These are phyloP conservation scores for Eucalyptus marginata DNA, from an alignment of 345 rosid species.

Conservation along the genomic window DNA sequence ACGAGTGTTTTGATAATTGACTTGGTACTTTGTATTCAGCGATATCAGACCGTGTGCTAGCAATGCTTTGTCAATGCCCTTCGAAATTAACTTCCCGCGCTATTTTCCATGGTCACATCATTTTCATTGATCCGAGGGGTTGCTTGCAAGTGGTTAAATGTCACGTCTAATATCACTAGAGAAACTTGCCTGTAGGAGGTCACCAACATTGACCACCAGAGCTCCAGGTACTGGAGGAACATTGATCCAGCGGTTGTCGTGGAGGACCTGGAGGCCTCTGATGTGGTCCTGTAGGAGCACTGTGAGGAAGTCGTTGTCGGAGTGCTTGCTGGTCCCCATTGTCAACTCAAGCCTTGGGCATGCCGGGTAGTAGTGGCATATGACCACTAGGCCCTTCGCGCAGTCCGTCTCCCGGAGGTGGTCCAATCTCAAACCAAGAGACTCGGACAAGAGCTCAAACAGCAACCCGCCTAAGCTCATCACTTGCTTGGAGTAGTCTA, in stretches of 20 bases:
- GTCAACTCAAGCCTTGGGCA: conserved; percentile 53
- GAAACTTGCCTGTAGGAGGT: conserved; percentile 39
- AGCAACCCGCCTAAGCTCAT: conserved; percentile 13
- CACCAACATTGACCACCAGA: conserved; percentile 42
- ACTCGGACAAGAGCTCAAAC: conserved; percentile 42
- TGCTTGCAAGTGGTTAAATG: background rate
- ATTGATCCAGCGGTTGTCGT: conserved; percentile 25
- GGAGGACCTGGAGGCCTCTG: conserved; percentile 45
- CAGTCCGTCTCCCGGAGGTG: conserved; percentile 29
- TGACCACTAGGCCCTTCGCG: conserved; percentile 10
- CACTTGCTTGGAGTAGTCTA: conserved; percentile 25
- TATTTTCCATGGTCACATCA: background rate
- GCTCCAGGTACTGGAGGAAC: conserved; percentile 37
- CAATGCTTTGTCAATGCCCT: background rate
- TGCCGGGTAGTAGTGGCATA: conserved; percentile 44
- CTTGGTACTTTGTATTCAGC: fast-evolving
- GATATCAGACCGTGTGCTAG: background rate
- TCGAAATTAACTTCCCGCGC: fast-evolving
- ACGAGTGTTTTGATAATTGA: background rate
- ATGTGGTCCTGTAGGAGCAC: conserved; percentile 51
- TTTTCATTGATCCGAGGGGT: background rate
- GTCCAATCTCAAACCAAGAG: conserved; percentile 27
- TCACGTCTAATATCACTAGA: background rate
- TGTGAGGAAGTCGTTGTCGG: conserved; percentile 31
- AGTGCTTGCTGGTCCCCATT: conserved; percentile 28